A percentile compares a stretch with the other conserved stretches of the same genome.
Conservation (phyloP, 1,139 yeast species). For the Diutina rugosa region DNA sequence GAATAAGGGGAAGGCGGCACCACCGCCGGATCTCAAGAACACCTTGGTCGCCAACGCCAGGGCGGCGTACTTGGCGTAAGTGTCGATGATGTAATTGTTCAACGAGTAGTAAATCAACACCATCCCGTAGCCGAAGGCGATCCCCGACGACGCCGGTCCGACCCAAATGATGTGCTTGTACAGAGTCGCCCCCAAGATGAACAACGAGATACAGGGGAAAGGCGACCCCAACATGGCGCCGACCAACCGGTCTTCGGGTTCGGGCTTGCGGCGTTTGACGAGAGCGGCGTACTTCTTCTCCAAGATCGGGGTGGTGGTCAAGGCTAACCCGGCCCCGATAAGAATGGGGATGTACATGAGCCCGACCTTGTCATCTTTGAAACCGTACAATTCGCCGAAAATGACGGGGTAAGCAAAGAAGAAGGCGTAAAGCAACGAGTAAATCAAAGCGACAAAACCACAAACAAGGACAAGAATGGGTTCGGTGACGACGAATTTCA, state of each 20-base stretch:
- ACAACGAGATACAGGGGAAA: conserved; percentile 76
- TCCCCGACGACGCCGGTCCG: conserved; percentile 85
- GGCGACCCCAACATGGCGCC: conserved; percentile 91
- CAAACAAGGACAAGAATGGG: conserved; percentile 79
- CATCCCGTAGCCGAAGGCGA: conserved; percentile 89
- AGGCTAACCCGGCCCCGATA: conserved; percentile 70
- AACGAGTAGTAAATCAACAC: conserved; percentile 77
- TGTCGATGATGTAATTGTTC: conserved; percentile 81
- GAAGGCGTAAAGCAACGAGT: conserved; percentile 79
- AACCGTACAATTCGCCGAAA: conserved; percentile 53
- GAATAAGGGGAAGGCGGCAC: conserved; percentile 86
- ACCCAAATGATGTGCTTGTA: conserved; percentile 77
- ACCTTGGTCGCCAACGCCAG: conserved; percentile 86
- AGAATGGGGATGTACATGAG: conserved; percentile 79
- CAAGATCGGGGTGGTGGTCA: conserved; percentile 56
- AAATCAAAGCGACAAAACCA: conserved; percentile 74
- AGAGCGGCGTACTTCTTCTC: conserved; percentile 48
- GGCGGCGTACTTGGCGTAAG: conserved; percentile 81
- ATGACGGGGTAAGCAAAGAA: conserved; percentile 84
- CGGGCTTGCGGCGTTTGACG: conserved; percentile 46
- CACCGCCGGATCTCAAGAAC: conserved; percentile 75
- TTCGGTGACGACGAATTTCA: conserved; percentile 61
- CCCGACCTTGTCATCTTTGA: conserved; percentile 58
- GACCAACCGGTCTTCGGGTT: conserved; percentile 75
- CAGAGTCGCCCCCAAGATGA: conserved; percentile 84